Conservation (phyloP, 441 rosid genomes). For the Syzygium syzygioides region DNA sequence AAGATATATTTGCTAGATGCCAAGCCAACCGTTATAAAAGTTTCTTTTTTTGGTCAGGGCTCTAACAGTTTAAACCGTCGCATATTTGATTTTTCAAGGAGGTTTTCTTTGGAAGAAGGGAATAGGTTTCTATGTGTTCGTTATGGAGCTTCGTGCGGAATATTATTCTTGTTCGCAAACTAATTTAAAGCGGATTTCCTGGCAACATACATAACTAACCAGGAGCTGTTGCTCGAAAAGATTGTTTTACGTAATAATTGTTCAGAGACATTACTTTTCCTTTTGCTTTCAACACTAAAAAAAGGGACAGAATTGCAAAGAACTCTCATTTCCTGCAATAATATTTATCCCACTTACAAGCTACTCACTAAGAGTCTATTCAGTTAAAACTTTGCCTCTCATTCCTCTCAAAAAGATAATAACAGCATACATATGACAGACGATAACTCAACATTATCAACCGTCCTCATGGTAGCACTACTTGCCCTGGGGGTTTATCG, state of each 20-base stretch:
- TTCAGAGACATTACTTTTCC: neutral
- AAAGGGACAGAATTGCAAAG: neutral
- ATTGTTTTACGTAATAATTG: neutral
- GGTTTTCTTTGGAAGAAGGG: neutral
- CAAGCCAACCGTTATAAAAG: too few species aligned
- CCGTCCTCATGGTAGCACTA: too few species aligned
- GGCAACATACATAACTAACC: neutral
- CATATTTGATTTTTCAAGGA: neutral
- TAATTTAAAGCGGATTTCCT: neutral
- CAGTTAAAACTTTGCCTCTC: neutral
- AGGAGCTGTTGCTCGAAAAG: neutral
- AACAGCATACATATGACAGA: too few species aligned
- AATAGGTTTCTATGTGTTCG: neutral
- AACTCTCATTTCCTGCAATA: neutral
- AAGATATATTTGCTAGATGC: too few species aligned
- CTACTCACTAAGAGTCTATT: neutral
- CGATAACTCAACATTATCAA: too few species aligned
- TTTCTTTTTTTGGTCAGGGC: too few species aligned
- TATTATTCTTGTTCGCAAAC: neutral
- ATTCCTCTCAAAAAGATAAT: neutral
- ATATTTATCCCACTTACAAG: neutral
- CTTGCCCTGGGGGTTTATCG: too few species aligned
- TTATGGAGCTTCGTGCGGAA: neutral
- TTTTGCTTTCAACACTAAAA: neutral
- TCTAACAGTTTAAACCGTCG: too few species aligned